These are phyloP conservation scores for Pseudogymnoascus sp. DNA, from an alignment of 2,329 filamentous ascomycete species.

Conservation along the genomic window DNA sequence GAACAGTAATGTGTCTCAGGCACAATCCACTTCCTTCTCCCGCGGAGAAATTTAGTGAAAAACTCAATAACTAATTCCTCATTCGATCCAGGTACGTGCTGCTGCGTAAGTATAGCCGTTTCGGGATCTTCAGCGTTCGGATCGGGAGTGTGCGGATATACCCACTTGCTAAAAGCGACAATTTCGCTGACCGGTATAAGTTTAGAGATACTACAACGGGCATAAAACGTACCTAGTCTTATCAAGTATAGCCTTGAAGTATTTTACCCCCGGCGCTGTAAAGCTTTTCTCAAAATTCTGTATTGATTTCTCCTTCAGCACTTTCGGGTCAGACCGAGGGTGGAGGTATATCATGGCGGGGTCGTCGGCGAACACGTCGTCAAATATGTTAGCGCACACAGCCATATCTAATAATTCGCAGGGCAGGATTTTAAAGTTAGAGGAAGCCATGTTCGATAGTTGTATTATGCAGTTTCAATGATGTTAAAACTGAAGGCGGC, in stretches of 20 bases:
- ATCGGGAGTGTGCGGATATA: conserved; percentile 4
- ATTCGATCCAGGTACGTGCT: conserved; percentile 2
- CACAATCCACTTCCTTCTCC: conserved; percentile 8
- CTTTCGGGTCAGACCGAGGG: background rate
- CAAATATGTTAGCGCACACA: conserved; percentile 5
- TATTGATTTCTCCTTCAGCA: background rate
- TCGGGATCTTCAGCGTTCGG: conserved; percentile 2
- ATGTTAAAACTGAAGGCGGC: background rate
- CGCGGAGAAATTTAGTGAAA: conserved; percentile 1
- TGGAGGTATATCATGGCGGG: conserved; percentile 4
- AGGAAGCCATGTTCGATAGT: background rate
- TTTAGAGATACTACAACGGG: background rate
- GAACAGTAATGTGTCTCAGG: conserved; percentile 8
- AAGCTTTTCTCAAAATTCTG: background rate
- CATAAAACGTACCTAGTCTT: background rate
- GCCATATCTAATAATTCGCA: background rate
- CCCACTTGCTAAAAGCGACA: conserved; percentile 8
- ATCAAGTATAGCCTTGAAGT: background rate
- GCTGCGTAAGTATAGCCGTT: background rate
- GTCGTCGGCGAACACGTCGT: background rate
- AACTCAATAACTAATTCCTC: background rate
- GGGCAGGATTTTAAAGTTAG: background rate
- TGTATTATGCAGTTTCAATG: background rate
- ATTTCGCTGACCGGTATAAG: background rate
- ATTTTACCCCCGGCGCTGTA: conserved; percentile 1